Conservation (phyloP, 129 eudicot genomes). For the Logfia minima region DNA sequence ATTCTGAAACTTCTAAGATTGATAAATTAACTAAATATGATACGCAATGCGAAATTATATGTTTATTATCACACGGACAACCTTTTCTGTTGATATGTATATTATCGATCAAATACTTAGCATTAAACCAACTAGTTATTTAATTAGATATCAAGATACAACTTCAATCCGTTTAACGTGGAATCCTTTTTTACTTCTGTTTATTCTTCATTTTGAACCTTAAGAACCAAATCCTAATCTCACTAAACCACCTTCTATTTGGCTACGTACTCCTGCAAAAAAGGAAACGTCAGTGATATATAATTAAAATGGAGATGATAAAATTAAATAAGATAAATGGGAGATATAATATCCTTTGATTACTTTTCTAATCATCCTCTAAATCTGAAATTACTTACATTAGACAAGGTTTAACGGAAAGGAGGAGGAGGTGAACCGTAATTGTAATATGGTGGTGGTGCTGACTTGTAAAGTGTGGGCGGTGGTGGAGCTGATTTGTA, state of each 20-base stretch:
- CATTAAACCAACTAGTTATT: not conserved
- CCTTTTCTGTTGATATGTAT: not conserved
- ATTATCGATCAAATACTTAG: not conserved
- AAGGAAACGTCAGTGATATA: not conserved
- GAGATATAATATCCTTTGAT: not conserved
- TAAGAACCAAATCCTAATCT: not conserved
- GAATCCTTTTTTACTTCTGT: constrained; percentile 10
- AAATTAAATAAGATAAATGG: not conserved
- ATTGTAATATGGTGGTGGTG: not conserved
- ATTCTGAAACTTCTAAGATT: not conserved
- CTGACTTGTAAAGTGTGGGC: constrained; percentile 4
- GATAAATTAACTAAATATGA: not conserved
- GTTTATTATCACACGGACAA: not conserved
- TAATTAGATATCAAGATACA: not conserved
- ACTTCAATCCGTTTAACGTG: not conserved
- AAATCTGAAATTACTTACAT: not conserved
- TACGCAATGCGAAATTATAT: not conserved
- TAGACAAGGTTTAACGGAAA: constrained; percentile 17
- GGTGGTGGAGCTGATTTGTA: constrained; percentile 9
- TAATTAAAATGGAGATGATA: not conserved
- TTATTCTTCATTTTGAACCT: constrained; percentile 13
- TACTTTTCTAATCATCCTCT: not conserved
- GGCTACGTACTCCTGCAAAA: constrained; percentile 14
- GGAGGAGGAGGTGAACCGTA: constrained; percentile 41
- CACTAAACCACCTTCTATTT: not conserved